Evolutionary conservation across 495 filamentous ascomycete species (phyloP), one percentile per base, ranked within the genome.

Genomic region (Penicillium longicatenatum): DNA sequence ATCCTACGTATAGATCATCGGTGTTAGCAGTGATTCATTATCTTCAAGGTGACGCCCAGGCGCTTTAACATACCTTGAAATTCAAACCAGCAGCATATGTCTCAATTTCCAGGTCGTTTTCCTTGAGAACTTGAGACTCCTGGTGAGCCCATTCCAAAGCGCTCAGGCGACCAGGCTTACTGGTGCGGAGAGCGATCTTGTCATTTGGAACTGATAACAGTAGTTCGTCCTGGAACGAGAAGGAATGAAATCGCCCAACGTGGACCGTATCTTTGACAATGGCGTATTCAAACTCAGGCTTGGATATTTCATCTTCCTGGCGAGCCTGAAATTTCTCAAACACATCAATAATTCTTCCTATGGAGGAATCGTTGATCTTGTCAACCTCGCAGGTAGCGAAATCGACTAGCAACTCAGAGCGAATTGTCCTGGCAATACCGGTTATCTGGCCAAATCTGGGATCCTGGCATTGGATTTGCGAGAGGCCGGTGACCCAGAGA

Each of bases 21-120:
- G 26, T 4, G 31, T 10, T 31, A n/a, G 3, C 4, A 0, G 16
- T 8, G 16, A 0, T 31, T 11, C 11, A 19, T 16, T 6, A 21
- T 33, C 11, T 9, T 50, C 2, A 24, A 16, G 19, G 6, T n/a
- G n/a, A n/a, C n/a, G n/a, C n/a, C n/a, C n/a, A 21, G 7, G 12
- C 3, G 31, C 6, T 24, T 26, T 22, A 17, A 39, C 65, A 0
- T 52, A 73, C 71, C 39, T 61, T 66, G 61, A 72, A 77, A 31
- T 75, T 76, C 31, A 76, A 35, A 1, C 66, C 66, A 0, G 58
- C 58, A 0, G 64, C 64, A 6, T 62, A 21, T 3, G 72, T 57
- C 3, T 74, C 63, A 29, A 77, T 56, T 39, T 76, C 71, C 5
- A 77, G 61, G 42, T 69, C 55, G 14, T 64, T 63, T 4, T 50